Conservation (phyloP, 352 stramenopile species). For the Pythium aquatile region DNA sequence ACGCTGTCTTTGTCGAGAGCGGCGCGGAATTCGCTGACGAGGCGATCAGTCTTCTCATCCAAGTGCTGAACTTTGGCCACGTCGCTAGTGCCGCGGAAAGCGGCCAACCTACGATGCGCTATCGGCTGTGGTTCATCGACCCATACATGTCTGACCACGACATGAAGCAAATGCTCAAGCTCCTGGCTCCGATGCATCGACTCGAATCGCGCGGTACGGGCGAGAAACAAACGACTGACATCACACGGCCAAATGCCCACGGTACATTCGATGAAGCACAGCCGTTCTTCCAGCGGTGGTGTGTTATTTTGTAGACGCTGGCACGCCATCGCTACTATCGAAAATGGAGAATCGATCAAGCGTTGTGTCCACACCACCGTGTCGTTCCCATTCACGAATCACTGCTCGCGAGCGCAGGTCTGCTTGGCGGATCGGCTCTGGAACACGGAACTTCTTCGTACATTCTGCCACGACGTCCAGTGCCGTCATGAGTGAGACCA, state of each 20-base stretch:
- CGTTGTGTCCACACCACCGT: conserved; percentile 42
- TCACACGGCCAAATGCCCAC: conserved; percentile 55
- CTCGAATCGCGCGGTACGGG: conserved; percentile 56
- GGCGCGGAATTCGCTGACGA: conserved; percentile 53
- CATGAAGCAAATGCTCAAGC: conserved; percentile 50
- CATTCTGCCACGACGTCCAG: conserved; percentile 57
- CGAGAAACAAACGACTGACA: conserved; percentile 37
- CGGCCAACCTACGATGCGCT: conserved; percentile 28
- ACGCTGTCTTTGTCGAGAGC: conserved; percentile 73
- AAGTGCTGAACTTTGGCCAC: conserved; percentile 64
- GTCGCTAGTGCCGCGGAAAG: conserved; percentile 13
- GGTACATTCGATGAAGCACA: conserved; percentile 52
- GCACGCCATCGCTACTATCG: no score
- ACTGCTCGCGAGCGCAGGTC: conserved; percentile 78
- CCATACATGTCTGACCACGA: conserved; percentile 74
- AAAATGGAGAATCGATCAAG: conserved; percentile 36
- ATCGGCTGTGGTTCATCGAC: conserved; percentile 62
- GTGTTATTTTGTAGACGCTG: conserved; percentile 49
- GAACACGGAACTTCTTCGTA: conserved; percentile 58
- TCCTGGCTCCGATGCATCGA: conserved; percentile 35
- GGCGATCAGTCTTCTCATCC: conserved; percentile 48
- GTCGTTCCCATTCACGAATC: conserved; percentile 64
- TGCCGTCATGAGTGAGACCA: conserved; percentile 60
- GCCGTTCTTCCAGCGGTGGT: conserved; percentile 72
- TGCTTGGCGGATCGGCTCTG: conserved; percentile 84